These are phyloP conservation scores for Hymenoscyphus albidus DNA, from an alignment of 2,329 filamentous ascomycete species.

Conservation along the genomic window DNA sequence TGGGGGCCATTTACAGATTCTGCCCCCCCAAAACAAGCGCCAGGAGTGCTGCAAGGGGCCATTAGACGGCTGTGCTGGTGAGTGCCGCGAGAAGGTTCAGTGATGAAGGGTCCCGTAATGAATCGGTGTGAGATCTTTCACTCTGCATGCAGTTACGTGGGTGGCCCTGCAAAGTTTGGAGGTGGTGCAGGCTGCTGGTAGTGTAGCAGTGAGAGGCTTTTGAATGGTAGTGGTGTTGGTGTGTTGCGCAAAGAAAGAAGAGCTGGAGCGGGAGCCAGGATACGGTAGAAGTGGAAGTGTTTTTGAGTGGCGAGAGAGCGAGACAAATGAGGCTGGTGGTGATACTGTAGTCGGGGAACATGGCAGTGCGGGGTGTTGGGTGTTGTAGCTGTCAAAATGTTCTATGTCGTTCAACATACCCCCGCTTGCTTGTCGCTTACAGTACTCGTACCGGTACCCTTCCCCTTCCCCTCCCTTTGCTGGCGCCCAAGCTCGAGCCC, in stretches of 20 bases:
- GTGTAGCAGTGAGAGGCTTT: background rate
- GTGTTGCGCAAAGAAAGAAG: background rate
- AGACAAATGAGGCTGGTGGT: background rate
- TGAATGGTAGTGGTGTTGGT: background rate
- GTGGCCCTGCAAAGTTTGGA: constrained; percentile 1
- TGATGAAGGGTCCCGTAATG: constrained; percentile 4
- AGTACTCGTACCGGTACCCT: background rate
- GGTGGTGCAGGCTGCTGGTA: constrained; percentile 1
- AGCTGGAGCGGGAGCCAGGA: background rate
- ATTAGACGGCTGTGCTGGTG: constrained; percentile 9
- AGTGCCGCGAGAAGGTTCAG: background rate
- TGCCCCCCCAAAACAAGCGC: constrained; percentile 14
- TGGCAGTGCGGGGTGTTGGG: background rate
- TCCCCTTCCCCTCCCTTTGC: background rate
- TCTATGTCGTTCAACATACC: background rate
- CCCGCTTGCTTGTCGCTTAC: background rate
- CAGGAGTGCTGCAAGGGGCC: constrained; percentile 11
- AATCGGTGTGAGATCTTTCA: constrained; percentile 18
- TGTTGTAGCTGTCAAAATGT: background rate
- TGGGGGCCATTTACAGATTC: constrained; percentile 3
- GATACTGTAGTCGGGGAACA: background rate
- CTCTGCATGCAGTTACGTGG: constrained; percentile 7
- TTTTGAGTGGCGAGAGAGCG: background rate
- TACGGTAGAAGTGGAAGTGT: background rate
- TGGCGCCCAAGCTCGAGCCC: background rate